Percentiles rank a stretch among this genome's conserved stretches.
Conservation (phyloP, 257 asterid species). For the Mentha longifolia region DNA sequence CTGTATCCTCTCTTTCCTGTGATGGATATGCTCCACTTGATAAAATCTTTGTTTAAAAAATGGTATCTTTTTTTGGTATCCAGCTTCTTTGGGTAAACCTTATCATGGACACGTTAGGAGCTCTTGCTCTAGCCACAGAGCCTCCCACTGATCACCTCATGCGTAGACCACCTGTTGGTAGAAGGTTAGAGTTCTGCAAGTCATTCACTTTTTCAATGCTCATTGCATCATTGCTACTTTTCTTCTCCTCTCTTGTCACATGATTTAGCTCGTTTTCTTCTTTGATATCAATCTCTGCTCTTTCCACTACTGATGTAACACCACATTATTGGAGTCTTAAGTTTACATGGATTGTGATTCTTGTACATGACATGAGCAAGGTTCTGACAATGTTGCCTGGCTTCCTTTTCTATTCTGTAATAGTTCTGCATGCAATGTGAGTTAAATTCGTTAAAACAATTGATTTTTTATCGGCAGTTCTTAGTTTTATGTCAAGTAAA, state of each 20-base stretch:
- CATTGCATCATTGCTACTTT: background rate
- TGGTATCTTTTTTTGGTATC: constrained; percentile 18
- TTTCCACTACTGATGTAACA: background rate
- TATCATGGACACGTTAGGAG: constrained; percentile 98
- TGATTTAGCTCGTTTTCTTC: background rate
- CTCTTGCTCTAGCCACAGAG: constrained; percentile 97
- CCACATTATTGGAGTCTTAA: background rate
- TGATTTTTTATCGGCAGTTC: background rate
- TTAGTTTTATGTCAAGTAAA: background rate
- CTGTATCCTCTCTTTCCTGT: constrained; percentile 28
- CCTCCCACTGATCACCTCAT: constrained; percentile 97
- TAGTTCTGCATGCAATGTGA: background rate
- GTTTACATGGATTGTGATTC: background rate
- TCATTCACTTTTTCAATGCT: constrained; percentile 14
- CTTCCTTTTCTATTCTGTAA: background rate
- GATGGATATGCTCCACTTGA: background rate
- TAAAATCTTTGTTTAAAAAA: background rate
- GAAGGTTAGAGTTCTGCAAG: constrained; percentile 64
- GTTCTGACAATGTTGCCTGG: background rate
- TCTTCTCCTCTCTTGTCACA: background rate
- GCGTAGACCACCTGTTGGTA: constrained; percentile 88
- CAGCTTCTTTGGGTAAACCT: constrained; percentile 99
- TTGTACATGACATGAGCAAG: background rate
- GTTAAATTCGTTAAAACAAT: background rate
- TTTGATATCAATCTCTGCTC: background rate